Evolutionary conservation across 306 rosid genomes (phyloP).

Genomic region (Prinsepia uniflora): DNA sequence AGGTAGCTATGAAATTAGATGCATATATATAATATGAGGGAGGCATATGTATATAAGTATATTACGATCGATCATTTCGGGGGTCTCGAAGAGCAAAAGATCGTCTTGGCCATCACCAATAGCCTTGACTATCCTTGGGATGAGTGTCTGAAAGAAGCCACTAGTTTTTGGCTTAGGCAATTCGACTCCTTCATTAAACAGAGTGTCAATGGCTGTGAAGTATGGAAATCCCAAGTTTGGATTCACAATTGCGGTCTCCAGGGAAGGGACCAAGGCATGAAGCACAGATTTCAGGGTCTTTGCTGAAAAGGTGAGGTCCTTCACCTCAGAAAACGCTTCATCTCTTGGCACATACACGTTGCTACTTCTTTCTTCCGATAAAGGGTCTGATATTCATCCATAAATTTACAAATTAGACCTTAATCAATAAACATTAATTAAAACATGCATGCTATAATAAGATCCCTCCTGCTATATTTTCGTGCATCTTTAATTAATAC

Average conservation of each 20-base stretch:
- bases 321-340: slow-evolving; percentile 42
- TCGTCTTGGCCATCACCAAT: slow-evolving; percentile 18
- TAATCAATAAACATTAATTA: too few species aligned
- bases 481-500: too few species aligned
- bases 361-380: slow-evolving; percentile 31
- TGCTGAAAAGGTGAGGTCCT: slow-evolving; percentile 18
- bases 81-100: slow-evolving; percentile 35
- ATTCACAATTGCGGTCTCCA: slow-evolving; percentile 13
- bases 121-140: slow-evolving; percentile 38
- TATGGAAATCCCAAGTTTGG: slow-evolving; percentile 31
- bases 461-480: too few species aligned
- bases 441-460: too few species aligned
- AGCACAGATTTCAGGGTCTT: slow-evolving; percentile 24
- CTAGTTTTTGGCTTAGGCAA: slow-evolving; percentile 23
- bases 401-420: too few species aligned
- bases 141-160: slow-evolving; percentile 14
- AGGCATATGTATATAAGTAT: not conserved
- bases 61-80: slow-evolving; percentile 34
- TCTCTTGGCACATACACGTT: slow-evolving; percentile 39
- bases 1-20: too few species aligned
- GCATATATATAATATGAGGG: too few species aligned
- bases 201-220: slow-evolving; percentile 41
- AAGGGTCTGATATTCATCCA: slow-evolving; percentile 25
- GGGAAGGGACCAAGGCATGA: slow-evolving; percentile 30
- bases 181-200: slow-evolving; percentile 27